Evolutionary conservation across 495 filamentous ascomycete genomes (phyloP).

Genomic region (Trichodelitschia bisporula): DNA sequence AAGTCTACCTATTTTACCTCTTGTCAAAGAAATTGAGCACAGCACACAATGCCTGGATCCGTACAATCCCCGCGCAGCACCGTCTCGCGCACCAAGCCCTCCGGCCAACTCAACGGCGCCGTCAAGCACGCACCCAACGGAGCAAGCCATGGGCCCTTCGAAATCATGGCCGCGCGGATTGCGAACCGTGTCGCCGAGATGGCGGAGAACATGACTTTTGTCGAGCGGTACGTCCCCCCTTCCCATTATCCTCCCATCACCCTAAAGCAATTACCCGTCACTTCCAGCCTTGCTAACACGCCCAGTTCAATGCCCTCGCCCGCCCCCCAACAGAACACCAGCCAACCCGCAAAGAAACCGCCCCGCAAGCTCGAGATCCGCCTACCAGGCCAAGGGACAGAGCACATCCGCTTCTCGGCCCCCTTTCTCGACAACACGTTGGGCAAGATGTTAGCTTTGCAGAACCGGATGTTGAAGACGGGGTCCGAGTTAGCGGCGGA

Average conservation of each 20-base stretch:
- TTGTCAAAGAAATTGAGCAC: too few relatives aligned
- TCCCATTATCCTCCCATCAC: neutral
- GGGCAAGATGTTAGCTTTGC: slow-evolving; percentile 16
- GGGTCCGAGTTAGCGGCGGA: slow-evolving; percentile 12
- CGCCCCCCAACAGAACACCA: slow-evolving; percentile 3
- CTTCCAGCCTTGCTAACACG: slow-evolving; percentile 2
- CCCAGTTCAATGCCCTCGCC: slow-evolving; percentile 1
- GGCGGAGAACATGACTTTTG: slow-evolving; percentile 20
- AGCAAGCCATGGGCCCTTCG: too few relatives aligned
- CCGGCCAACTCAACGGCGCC: too few relatives aligned
- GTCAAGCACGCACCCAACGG: too few relatives aligned
- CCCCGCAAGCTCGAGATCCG: slow-evolving; percentile 19
- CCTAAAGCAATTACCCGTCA: neutral
- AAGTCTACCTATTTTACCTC: too few relatives aligned
- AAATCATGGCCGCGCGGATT: too few relatives aligned
- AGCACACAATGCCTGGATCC: too few relatives aligned
- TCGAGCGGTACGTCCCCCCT: slow-evolving; percentile 10
- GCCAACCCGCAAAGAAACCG: slow-evolving; percentile 6
- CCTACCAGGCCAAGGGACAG: slow-evolving; percentile 7
- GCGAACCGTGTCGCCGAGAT: slow-evolving; percentile 20
- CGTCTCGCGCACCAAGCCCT: too few relatives aligned
- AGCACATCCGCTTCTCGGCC: slow-evolving; percentile 16
- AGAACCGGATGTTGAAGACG: slow-evolving; percentile 16
- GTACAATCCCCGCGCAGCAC: too few relatives aligned
- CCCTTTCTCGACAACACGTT: slow-evolving; percentile 21